These are phyloP conservation scores for Penicillium angulare DNA, from an alignment of 495 filamentous ascomycete genomes.

Conservation along the genomic window DNA sequence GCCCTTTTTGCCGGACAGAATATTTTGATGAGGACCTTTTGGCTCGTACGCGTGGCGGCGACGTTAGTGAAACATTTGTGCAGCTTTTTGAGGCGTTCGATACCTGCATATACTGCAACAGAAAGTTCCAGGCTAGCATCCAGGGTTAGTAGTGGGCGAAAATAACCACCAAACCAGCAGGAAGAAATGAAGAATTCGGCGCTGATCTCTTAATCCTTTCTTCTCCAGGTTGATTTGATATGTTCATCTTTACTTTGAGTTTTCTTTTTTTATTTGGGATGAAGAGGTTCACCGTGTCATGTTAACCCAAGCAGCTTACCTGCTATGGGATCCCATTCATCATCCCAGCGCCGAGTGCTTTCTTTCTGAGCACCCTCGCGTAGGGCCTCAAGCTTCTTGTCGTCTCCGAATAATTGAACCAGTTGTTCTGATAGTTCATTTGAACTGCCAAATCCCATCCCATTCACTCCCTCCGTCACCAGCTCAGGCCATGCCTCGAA, in stretches of 20 bases:
- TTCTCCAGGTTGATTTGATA: too few species aligned
- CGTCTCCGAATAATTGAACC: constrained; percentile 57
- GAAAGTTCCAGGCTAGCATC: constrained; percentile 40
- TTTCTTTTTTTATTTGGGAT: background rate
- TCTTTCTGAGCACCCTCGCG: constrained; percentile 74
- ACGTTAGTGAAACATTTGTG: constrained; percentile 18
- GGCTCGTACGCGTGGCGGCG: constrained; percentile 9
- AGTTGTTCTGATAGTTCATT: constrained; percentile 59
- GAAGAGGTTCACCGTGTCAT: background rate
- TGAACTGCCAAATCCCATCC: constrained; percentile 71
- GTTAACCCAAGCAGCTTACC: constrained; percentile 65
- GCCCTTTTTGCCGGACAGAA: constrained; percentile 46
- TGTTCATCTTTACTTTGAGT: background rate
- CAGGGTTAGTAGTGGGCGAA: background rate
- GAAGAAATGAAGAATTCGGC: background rate
- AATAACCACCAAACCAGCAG: background rate
- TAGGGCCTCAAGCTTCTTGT: constrained; percentile 56
- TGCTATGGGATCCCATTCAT: constrained; percentile 85
- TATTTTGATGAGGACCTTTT: constrained; percentile 49
- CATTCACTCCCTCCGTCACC: constrained; percentile 82
- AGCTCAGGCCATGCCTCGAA: constrained; percentile 88
- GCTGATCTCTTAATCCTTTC: too few species aligned
- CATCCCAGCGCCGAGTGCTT: constrained; percentile 80
- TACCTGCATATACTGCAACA: constrained; percentile 54
- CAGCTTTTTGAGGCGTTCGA: constrained; percentile 48